Conservation (phyloP, 148 eudicot species). For the Rhododendron williamsianum region DNA sequence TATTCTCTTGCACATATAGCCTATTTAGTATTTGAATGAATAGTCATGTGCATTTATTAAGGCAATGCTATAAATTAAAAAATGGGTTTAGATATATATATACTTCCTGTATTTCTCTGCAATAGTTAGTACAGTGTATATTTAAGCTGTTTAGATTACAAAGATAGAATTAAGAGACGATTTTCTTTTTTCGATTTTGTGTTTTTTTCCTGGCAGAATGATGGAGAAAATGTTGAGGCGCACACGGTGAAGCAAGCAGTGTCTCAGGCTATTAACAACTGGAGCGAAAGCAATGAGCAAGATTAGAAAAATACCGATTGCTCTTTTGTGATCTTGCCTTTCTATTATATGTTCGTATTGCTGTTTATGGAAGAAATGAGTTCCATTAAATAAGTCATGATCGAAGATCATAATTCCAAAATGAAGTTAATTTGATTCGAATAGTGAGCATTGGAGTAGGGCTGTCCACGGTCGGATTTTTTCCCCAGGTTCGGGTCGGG, state of each 20-base stretch:
- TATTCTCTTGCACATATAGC: neutral
- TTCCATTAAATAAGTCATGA: neutral
- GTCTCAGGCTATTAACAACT: constrained; percentile 59
- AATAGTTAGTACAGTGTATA: neutral
- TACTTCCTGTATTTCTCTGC: neutral
- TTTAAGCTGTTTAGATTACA: neutral
- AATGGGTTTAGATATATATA: too few relatives aligned
- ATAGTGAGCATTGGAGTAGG: neutral
- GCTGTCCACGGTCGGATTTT: too few relatives aligned
- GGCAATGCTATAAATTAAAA: too few relatives aligned
- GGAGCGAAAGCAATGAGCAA: constrained; percentile 41
- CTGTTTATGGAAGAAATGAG: neutral
- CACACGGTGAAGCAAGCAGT: constrained; percentile 57
- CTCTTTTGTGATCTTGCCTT: neutral
- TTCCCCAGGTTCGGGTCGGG: too few relatives aligned
- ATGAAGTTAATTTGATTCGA: neutral
- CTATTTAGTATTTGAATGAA: neutral
- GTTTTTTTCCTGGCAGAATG: constrained; percentile 29
- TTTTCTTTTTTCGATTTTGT: neutral
- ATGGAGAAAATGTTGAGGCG: constrained; percentile 49
- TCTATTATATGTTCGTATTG: neutral
- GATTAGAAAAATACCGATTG: neutral
- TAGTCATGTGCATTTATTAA: neutral
- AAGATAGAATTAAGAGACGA: neutral
- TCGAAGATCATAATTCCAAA: constrained; percentile 1